Percentiles rank a stretch among this genome's conserved stretches.
Evolutionary conservation across 257 asterid genomes (phyloP).

Genomic region (Gentiana straminea): DNA sequence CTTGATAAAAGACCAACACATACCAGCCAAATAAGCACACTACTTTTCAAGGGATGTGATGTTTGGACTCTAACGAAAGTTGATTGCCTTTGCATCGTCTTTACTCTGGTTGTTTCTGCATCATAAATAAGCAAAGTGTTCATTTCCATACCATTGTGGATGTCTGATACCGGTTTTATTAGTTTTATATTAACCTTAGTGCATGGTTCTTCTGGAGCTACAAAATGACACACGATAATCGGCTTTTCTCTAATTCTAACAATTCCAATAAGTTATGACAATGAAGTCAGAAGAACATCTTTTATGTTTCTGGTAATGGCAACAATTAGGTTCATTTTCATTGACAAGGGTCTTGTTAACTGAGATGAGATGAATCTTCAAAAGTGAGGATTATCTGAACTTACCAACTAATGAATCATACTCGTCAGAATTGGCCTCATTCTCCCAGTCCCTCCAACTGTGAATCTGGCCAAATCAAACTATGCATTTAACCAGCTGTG

Average conservation of each 20-base stretch:
- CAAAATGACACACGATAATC: neutral
- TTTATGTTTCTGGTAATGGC: too few relatives aligned
- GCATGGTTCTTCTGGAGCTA: conserved; percentile 1
- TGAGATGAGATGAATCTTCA: too few relatives aligned
- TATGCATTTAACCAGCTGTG: conserved; percentile 4
- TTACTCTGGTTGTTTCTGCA: conserved; percentile 57
- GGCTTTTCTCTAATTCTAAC: neutral
- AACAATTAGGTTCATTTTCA: too few relatives aligned
- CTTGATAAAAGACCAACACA: conserved; percentile 10
- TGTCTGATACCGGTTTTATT: neutral
- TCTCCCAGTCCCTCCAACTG: conserved; percentile 94
- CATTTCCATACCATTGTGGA: neutral
- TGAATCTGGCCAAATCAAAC: conserved; percentile 49
- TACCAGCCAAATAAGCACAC: conserved; percentile 84
- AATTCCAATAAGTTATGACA: too few relatives aligned
- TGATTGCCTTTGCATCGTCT: conserved; percentile 77
- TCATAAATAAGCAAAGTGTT: conserved; percentile 6
- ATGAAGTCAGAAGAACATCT: too few relatives aligned
- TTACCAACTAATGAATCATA: conserved; percentile 61
- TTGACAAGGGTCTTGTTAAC: too few relatives aligned
- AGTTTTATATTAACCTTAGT: neutral
- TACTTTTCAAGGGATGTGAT: conserved; percentile 58
- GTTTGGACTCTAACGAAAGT: conserved; percentile 80
- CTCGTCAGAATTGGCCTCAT: conserved; percentile 78
- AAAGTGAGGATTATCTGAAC: neutral